Conservation (phyloP, 768 basidiomycete species). For the Auriculariales sp. region DNA sequence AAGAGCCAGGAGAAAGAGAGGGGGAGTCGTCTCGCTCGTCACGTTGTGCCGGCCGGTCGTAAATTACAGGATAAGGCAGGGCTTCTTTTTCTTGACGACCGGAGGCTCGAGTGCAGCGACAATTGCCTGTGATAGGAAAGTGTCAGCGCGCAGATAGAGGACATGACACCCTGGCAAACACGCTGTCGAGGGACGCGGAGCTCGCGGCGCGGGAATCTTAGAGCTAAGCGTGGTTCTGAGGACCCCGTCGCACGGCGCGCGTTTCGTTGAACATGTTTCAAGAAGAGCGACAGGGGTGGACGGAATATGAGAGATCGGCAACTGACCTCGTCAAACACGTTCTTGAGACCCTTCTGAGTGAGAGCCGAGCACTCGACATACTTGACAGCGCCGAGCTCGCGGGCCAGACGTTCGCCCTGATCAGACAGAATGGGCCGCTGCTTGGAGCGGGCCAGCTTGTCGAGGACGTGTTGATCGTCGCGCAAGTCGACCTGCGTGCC, state of each 20-base stretch:
- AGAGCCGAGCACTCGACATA: conserved; percentile 98
- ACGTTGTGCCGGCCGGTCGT: conserved; percentile 1
- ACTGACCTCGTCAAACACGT: conserved; percentile 97
- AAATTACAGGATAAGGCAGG: conserved; percentile 75
- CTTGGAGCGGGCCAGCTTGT: conserved; percentile 93
- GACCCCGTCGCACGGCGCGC: background rate
- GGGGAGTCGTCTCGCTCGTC: conserved; percentile 2
- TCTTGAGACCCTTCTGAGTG: conserved; percentile 99
- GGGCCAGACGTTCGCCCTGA: conserved; percentile 86
- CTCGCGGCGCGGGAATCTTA: background rate
- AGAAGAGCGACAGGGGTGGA: conserved; percentile 2
- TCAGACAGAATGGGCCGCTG: conserved; percentile 83
- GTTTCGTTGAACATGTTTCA: background rate
- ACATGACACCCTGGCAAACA: background rate
- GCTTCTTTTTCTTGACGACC: conserved; percentile 68
- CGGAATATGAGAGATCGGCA: conserved; percentile 1
- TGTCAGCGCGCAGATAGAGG: background rate
- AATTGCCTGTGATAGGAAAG: conserved; percentile 52
- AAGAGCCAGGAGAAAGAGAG: background rate
- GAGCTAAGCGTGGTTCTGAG: background rate
- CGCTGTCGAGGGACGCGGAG: background rate
- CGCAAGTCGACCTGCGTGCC: conserved; percentile 96
- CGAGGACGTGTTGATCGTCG: conserved; percentile 83
- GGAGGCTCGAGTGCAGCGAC: conserved; percentile 98
- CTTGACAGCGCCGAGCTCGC: conserved; percentile 95